A percentile compares a stretch with the other conserved stretches of the same genome.
Conservation (phyloP, 371 early-diverging fungal species). For the Apophysomyces ossiformis region DNA sequence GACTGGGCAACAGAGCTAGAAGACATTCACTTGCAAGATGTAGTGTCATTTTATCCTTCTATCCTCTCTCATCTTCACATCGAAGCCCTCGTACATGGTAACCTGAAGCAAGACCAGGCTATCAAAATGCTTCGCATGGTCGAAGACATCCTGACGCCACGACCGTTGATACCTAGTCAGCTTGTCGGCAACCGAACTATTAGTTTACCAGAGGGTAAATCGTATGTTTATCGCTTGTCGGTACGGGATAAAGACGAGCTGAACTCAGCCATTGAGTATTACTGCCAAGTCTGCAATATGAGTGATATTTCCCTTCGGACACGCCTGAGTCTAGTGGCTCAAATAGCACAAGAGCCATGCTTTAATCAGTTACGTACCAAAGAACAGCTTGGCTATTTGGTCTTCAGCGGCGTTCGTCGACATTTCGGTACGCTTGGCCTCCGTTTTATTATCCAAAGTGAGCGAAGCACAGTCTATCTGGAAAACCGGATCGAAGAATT, state of each 20-base stretch:
- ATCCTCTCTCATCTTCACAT: conserved; percentile 70
- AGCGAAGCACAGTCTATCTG: conserved; percentile 79
- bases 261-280: conserved; percentile 87
- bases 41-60: conserved; percentile 68
- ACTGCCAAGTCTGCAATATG: conserved; percentile 63
- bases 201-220: conserved; percentile 58
- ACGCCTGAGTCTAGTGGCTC: conserved; percentile 66
- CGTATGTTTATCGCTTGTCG: conserved; percentile 52
- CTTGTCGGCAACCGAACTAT: conserved; percentile 62
- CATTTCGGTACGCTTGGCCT: conserved; percentile 65
- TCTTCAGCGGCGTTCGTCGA: conserved; percentile 70
- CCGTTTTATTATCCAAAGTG: conserved; percentile 86
- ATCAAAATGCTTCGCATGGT: conserved; percentile 59
- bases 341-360: conserved; percentile 85
- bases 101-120: conserved; percentile 65
- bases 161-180: conserved; percentile 65
- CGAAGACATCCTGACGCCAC: conserved; percentile 54
- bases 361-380: conserved; percentile 93
- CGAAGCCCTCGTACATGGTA: conserved; percentile 89
- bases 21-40: conserved; percentile 67
- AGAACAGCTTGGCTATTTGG: conserved; percentile 87
- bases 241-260: conserved; percentile 77
- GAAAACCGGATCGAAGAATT: conserved; percentile 81
- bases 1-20: conserved; percentile 66
- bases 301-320: conserved; percentile 59